phyloP scores from a whole-genome alignment of 495 filamentous ascomycete genomes.

The Bacidia rubella region DNA sequence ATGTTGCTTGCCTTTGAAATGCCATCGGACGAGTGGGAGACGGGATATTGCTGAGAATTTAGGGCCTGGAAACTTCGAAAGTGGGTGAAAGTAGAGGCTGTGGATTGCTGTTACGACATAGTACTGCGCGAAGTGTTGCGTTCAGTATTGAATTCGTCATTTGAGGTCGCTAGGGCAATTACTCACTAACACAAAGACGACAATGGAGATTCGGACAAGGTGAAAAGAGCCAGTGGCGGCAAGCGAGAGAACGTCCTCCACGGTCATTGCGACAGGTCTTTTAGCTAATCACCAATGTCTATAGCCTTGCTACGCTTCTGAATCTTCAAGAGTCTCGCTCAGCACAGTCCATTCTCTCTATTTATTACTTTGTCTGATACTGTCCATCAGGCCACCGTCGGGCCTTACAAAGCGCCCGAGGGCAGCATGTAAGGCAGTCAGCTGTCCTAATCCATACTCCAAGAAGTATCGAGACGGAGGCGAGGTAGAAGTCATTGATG shows the following conservation, averaged over 20 bases:
- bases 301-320: too few relatives aligned
- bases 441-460: not conserved
- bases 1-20: conserved; percentile 8
- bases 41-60: conserved; percentile 28
- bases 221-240: not conserved
- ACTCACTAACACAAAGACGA: not conserved
- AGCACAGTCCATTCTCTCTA: too few relatives aligned
- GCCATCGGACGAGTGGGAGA: conserved; percentile 22
- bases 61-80: conserved; percentile 39
- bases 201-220: not conserved
- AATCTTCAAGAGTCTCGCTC: too few relatives aligned
- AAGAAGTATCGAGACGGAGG: not conserved
- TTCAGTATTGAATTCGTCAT: not conserved
- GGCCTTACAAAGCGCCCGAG: not conserved
- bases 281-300: too few relatives aligned
- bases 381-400: not conserved
- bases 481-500: not conserved
- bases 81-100: conserved; percentile 37
- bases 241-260: too few relatives aligned
- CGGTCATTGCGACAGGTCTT: too few relatives aligned
- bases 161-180: not conserved
- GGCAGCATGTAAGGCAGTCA: not conserved
- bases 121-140: too few relatives aligned
- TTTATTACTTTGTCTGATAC: too few relatives aligned
- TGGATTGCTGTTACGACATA: conserved; percentile 12